Percentiles rank a stretch among this genome's conserved stretches.
Evolutionary conservation across 495 filamentous ascomycete genomes (phyloP).

Genomic region (Penicillium malachiteum): DNA sequence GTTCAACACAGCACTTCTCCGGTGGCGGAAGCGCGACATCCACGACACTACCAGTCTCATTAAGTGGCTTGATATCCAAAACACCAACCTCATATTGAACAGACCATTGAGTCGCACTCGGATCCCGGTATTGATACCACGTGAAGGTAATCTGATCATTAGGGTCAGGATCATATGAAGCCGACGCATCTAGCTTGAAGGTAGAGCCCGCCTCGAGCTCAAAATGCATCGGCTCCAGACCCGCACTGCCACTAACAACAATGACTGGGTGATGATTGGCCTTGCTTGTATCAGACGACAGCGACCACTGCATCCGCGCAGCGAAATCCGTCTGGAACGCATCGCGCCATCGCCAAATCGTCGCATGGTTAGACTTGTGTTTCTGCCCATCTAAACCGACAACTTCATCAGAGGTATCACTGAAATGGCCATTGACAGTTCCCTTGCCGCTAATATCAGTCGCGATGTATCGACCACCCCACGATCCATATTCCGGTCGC

Average conservation of each 20-base stretch:
- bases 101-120: constrained; percentile 41
- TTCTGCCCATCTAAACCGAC: constrained; percentile 35
- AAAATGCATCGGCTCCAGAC: constrained; percentile 30
- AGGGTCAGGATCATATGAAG: constrained; percentile 43
- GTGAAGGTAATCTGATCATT: constrained; percentile 37
- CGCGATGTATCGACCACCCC: constrained; percentile 45
- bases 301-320: constrained; percentile 49
- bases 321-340: constrained; percentile 52
- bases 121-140: constrained; percentile 50
- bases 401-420: constrained; percentile 41
- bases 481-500: constrained; percentile 44
- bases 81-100: constrained; percentile 36
- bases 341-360: constrained; percentile 51
- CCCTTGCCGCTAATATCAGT: constrained; percentile 6
- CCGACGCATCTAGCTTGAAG: constrained; percentile 40
- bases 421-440: constrained; percentile 31
- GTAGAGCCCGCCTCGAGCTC: constrained; percentile 33
- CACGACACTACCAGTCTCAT: constrained; percentile 23
- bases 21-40: constrained; percentile 34
- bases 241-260: constrained; percentile 35
- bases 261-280: constrained; percentile 47
- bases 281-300: constrained; percentile 22
- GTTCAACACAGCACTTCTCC: constrained; percentile 34
- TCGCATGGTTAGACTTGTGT: constrained; percentile 44
- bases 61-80: constrained; percentile 25